A percentile compares a stretch with the other conserved stretches of the same genome.
Evolutionary conservation across 139 green algal species (phyloP).

Genomic region (Micractinium sp.): DNA sequence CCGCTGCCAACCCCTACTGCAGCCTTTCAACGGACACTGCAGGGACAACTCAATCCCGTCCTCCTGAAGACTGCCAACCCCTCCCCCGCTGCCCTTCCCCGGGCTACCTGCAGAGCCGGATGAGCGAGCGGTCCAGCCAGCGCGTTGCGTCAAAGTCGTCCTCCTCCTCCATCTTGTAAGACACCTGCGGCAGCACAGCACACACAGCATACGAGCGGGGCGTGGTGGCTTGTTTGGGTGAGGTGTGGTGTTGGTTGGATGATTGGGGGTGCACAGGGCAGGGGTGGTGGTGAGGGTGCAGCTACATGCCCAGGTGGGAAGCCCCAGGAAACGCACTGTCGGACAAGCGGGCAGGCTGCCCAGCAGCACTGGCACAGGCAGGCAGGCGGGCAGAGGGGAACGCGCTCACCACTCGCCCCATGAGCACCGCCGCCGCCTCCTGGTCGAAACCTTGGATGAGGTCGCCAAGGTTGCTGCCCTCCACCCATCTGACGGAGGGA

Average conservation of each 20-base stretch:
- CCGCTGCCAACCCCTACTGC: too few relatives aligned
- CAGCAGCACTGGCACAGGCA: too few relatives aligned
- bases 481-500: conserved; percentile 65
- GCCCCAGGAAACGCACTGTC: too few relatives aligned
- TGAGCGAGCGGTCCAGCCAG: conserved; percentile 88
- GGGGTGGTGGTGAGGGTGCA: not conserved
- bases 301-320: not conserved
- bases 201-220: too few relatives aligned
- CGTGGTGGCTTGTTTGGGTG: too few relatives aligned
- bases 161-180: conserved; percentile 83
- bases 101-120: conserved; percentile 46
- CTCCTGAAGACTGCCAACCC: too few relatives aligned
- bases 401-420: conserved; percentile 76
- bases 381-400: not conserved
- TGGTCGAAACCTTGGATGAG: conserved; percentile 95
- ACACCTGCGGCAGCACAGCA: not conserved
- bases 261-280: not conserved
- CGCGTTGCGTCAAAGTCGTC: conserved; percentile 98
- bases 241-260: too few relatives aligned
- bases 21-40: too few relatives aligned
- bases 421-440: conserved; percentile 92
- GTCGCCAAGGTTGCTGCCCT: conserved; percentile 68
- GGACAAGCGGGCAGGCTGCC: too few relatives aligned
- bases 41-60: too few relatives aligned
- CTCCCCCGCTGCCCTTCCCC: not conserved